Evolutionary conservation across 2,329 filamentous ascomycete genomes (phyloP).

Genomic region (Aspergillus niger): DNA sequence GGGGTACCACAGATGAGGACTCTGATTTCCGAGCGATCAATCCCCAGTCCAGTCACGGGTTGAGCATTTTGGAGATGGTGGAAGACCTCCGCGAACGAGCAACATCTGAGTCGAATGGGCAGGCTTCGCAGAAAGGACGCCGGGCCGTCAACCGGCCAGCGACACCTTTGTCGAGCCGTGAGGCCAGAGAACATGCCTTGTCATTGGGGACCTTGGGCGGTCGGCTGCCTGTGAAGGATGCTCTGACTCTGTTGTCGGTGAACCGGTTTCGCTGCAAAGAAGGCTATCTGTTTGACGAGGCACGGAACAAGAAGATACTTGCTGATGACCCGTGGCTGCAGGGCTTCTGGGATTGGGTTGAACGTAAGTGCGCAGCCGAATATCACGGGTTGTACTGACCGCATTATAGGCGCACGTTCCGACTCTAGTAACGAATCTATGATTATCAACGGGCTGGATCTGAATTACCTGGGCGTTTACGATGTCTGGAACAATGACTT

Average conservation of each 20-base stretch:
- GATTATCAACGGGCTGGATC: slow-evolving; percentile 58
- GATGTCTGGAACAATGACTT: slow-evolving; percentile 61
- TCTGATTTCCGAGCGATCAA: slow-evolving; percentile 34
- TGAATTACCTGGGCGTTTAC: slow-evolving; percentile 63
- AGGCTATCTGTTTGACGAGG: slow-evolving; percentile 56
- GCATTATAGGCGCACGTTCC: slow-evolving; percentile 37
- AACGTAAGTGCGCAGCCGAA: slow-evolving; percentile 42
- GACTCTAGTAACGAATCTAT: slow-evolving; percentile 53
- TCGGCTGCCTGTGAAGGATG: slow-evolving; percentile 40
- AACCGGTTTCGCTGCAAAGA: slow-evolving; percentile 55
- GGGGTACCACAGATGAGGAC: slow-evolving; percentile 30
- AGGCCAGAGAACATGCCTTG: slow-evolving; percentile 39
- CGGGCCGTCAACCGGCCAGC: neutral
- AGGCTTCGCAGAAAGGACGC: slow-evolving; percentile 7
- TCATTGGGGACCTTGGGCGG: slow-evolving; percentile 31
- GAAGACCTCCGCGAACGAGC: slow-evolving; percentile 31
- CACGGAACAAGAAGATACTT: slow-evolving; percentile 57
- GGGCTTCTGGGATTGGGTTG: slow-evolving; percentile 61
- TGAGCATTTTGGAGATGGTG: slow-evolving; percentile 33
- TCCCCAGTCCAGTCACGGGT: slow-evolving; percentile 32
- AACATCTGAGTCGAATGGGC: slow-evolving; percentile 19
- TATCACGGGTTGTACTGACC: slow-evolving; percentile 13
- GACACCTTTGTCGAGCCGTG: slow-evolving; percentile 40
- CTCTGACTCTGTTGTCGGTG: slow-evolving; percentile 45
- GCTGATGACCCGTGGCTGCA: slow-evolving; percentile 59